Base-by-base conservation (phyloP, 2,329 filamentous ascomycete species). In the Stagonosporopsis tanaceti region DNA sequence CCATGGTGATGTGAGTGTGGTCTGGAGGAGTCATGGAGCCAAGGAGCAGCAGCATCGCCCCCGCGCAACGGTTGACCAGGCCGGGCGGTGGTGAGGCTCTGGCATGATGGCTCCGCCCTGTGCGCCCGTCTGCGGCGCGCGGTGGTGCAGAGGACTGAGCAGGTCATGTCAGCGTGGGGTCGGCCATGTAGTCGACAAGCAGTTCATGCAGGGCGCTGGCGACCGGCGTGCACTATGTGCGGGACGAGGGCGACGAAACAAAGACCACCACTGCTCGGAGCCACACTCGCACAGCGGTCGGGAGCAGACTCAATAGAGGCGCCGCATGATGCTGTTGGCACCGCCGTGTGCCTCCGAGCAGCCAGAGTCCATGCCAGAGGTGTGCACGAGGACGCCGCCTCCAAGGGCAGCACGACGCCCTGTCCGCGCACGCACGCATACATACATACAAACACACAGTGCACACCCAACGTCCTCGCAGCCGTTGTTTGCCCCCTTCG, bases 171-270 rank as follows among this genome's bases (percentile, higher is more conserved):
- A 53, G 55, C 53, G 56, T 59, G 56, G 56, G 56, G 50, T 50
- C 24, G 56, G n/a, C 44, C 34, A 42, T 12, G 20, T 24, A 53
- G 44, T 24, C 34, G 45, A 45, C 17, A 41, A 6, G 50, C 40
- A 47, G 46, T 50, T 60, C 55, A 65, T 63, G 60, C 63, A 65
- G 62, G 62, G 62, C 48, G 38, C 35, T 39, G 28, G 32, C 56
- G 37, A 45, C 54, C 25, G 54, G 37, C 54, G 50, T 45, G 54
- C 54, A 57, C 54, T 46, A 57, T 48, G 20, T 53, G 48, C 54
- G 47, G 47, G 48, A 57, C 48, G 53, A 47, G 32, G 41, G 35
- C 11, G 25, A 50, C 42, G 47, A 51, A 51, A 51, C 53, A 46
- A 51, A 51, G 35, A 57, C 41, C 12, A 52, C 32, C 28, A 45